These are phyloP conservation scores for Talinum fruticosum DNA, from an alignment of 148 eudicot genomes.

Conservation along the genomic window DNA sequence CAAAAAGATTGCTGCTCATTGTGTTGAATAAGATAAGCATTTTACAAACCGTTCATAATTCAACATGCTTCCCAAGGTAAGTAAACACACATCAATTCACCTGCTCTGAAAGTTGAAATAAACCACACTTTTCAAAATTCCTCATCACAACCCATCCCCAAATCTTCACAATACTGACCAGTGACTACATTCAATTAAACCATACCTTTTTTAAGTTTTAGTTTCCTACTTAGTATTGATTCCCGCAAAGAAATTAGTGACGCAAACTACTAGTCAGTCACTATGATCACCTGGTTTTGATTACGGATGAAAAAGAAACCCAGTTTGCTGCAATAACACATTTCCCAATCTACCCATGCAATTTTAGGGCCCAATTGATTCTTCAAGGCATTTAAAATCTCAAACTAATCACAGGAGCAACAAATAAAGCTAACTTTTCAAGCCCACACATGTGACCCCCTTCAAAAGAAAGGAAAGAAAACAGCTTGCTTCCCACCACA, in stretches of 20 bases:
- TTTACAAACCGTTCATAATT: background rate
- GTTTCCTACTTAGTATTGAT: background rate
- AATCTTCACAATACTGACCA: background rate
- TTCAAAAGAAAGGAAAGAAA: background rate
- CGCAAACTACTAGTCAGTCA: background rate
- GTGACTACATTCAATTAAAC: background rate
- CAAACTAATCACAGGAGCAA: conserved; percentile 15
- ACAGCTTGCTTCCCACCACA: conserved; percentile 16
- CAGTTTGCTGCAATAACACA: background rate
- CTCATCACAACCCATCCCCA: background rate
- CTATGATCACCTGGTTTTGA: background rate
- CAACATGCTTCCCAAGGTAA: no score
- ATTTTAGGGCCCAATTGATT: conserved; percentile 23
- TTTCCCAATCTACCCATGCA: conserved; percentile 16
- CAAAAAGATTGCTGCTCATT: background rate
- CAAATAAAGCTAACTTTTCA: conserved; percentile 23
- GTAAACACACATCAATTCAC: no score
- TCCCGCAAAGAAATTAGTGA: background rate
- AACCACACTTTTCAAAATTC: background rate
- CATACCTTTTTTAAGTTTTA: background rate
- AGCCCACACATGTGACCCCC: conserved; percentile 30
- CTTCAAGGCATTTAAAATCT: conserved; percentile 20
- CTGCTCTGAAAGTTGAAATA: no score
- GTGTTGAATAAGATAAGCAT: background rate
- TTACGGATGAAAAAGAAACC: background rate